Evolutionary conservation across 2,329 filamentous ascomycete genomes (phyloP), one percentile per base, ranked within the genome.

Genomic region (Penicillium italicum): DNA sequence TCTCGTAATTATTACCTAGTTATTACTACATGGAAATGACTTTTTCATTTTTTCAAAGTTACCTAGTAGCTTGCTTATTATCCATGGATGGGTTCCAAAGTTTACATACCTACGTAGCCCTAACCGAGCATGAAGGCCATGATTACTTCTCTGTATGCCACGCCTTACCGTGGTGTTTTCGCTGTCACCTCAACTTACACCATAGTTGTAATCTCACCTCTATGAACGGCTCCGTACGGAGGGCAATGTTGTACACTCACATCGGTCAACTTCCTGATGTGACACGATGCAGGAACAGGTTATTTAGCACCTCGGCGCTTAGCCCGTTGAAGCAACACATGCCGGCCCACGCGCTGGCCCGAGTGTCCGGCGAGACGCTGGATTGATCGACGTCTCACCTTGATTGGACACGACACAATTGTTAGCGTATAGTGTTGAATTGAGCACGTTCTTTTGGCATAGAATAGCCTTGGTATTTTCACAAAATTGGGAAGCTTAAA

Each of bases 291-390:
- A 55, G 41, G 47, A 54, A 53, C 40, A 45, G 22, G 33, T 33
- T 30, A 18, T 22, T 54, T 50, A 30, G 45, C 28, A 38, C 28
- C 12, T 43, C 10, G 34, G 38, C 56, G 56, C 60, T 55, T 56
- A 49, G 28, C 59, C 60, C 34, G 44, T 55, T 62, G 34, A 44
- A 57, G 61, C 33, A 60, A 51, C 28, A 48, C 18, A 45, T 48
- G 38, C 50, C 52, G 59, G 54, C 49, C 55, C 55, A 57, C 57
- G 50, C 42, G 50, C 40, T 63, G 58, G 57, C 36, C 58, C 55
- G 55, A 60, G 50, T 55, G 50, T 50, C 41, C 46, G 31, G 53
- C 50, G 52, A 60, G 52, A 56, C 53, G 51, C 49, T 47, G 14
- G 33, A 14, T 46, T 11, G 53, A 55, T 47, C 40, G 41, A 30